Evolutionary conservation across 352 stramenopile species (phyloP).

Genomic region (Phytopythium boreale): DNA sequence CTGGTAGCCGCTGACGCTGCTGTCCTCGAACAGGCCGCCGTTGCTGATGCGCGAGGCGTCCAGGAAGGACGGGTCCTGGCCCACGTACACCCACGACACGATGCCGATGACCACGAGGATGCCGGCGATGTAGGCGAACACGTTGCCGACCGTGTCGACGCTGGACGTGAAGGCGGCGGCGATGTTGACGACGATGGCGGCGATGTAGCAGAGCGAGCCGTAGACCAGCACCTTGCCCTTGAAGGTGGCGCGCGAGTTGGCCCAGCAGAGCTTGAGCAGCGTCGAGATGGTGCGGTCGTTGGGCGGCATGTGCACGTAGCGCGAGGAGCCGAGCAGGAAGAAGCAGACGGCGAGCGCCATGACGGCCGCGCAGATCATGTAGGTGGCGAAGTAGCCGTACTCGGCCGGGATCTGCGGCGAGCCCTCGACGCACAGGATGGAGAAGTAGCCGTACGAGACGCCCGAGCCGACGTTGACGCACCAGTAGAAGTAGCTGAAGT

Average conservation of each 20-base stretch:
- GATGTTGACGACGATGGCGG: constrained; percentile 44
- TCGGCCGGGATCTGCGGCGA: constrained; percentile 53
- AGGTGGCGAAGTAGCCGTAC: constrained; percentile 81
- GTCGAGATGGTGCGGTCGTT: constrained; percentile 38
- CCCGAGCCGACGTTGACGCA: constrained; percentile 66
- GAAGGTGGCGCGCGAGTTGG: constrained; percentile 18
- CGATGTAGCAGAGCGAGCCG: constrained; percentile 28
- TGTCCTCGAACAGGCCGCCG: constrained; percentile 38
- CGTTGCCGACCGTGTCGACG: constrained; percentile 19
- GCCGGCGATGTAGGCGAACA: constrained; percentile 48
- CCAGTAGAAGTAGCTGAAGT: constrained; percentile 85
- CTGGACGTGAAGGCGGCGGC: constrained; percentile 37
- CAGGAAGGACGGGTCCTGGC: constrained; percentile 46
- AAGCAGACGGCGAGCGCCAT: constrained; percentile 34
- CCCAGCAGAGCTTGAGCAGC: constrained; percentile 27
- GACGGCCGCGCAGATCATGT: constrained; percentile 43
- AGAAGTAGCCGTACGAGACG: constrained; percentile 75
- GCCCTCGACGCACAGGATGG: constrained; percentile 71
- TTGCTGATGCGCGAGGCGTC: constrained; percentile 38
- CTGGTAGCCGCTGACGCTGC: constrained; percentile 49
- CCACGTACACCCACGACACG: constrained; percentile 42
- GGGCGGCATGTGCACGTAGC: constrained; percentile 45
- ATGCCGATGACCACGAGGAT: constrained; percentile 35
- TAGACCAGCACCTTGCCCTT: constrained; percentile 28
- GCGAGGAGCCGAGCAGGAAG: constrained; percentile 30